Base-by-base conservation (phyloP, 1,284 basidiomycete species). In the Ustanciosporium gigantosporum region DNA sequence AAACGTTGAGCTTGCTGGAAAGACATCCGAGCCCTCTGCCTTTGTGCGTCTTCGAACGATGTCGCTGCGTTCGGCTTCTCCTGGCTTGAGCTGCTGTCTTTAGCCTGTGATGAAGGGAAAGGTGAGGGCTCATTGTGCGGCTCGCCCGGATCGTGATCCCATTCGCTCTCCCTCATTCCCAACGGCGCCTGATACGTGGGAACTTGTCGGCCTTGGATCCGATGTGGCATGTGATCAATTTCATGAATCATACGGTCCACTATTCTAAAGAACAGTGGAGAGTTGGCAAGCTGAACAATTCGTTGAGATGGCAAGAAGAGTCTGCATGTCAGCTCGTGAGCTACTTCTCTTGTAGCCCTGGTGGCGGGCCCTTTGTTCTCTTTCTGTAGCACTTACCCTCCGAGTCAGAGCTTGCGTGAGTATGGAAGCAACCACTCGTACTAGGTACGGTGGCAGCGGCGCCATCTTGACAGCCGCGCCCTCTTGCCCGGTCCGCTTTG, bases 171-270 rank as follows among this genome's bases (percentile, higher is more conserved):
- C n/a, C 66, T 43, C 50, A 55, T 57, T 0, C 59, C 66, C 15
- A 66, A 34, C 40, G 66, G 66, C 22, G 62, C 49, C 21, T 59
- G 60, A n/a, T 67, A 71, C 1, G 58, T 41, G 2, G 66, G 68
- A 2, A 70, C 57, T 19, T 62, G 64, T 9, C 53, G 48, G 2
- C 68, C 68, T 24, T 71, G 58, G 5, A 71, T 21, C 14, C 68
- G 37, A 23, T 66, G 58, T 15, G 66, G 66, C 46, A 68, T 47
- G 45, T 71, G 68, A 38, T 71, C 68, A 27, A 64, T 57, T 21
- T 71, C 68, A 51, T 71, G 68, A 23, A 71, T 60, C 66, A 67
- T 64, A 14, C 68, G 50, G 23, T 68, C 66, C 32, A 71, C 64
- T 20, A 66, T 29, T 24, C 61, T 45, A 39, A 69, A 69, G 58